These are phyloP conservation scores for Gynandropsis gynandra DNA, from an alignment of 345 rosid genomes.

Conservation along the genomic window DNA sequence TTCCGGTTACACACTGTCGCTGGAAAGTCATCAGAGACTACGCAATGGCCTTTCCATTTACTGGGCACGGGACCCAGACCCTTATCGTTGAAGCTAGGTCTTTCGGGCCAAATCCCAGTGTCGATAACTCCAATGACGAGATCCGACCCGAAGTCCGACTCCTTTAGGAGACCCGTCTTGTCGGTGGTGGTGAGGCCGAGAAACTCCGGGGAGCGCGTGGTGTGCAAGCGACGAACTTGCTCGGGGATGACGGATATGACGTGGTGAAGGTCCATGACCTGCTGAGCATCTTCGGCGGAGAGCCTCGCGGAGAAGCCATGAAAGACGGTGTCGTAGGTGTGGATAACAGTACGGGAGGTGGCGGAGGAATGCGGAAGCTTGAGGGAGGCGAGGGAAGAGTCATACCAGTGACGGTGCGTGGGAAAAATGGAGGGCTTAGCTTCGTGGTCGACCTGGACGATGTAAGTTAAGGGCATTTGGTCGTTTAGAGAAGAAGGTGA, in stretches of 20 bases:
- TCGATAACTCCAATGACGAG: slow-evolving; percentile 85
- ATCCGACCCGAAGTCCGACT: slow-evolving; percentile 91
- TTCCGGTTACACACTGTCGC: slow-evolving; percentile 55
- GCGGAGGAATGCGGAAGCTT: slow-evolving; percentile 20
- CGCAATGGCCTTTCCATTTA: slow-evolving; percentile 80
- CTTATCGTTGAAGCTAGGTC: slow-evolving; percentile 75
- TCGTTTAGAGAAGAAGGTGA: slow-evolving; percentile 27
- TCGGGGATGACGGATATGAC: slow-evolving; percentile 68
- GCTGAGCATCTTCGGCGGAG: slow-evolving; percentile 38
- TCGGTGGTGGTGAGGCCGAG: slow-evolving; percentile 63
- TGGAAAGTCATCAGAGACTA: slow-evolving; percentile 34
- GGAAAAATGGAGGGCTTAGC: slow-evolving; percentile 84
- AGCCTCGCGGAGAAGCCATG: slow-evolving; percentile 85
- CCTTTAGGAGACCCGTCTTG: slow-evolving; percentile 62
- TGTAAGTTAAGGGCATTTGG: slow-evolving; percentile 37
- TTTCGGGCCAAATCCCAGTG: slow-evolving; percentile 92
- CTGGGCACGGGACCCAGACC: slow-evolving; percentile 64
- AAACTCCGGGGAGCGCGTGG: slow-evolving; percentile 92
- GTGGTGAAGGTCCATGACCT: slow-evolving; percentile 41
- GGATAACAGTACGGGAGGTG: slow-evolving; percentile 37
- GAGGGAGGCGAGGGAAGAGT: slow-evolving; percentile 41
- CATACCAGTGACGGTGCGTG: slow-evolving; percentile 83
- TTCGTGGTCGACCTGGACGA: slow-evolving; percentile 43
- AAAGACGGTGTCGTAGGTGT: slow-evolving; percentile 84
- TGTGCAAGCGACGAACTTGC: slow-evolving; percentile 58